A percentile compares a stretch with the other conserved stretches of the same genome.
phyloP scores from a whole-genome alignment of 805 yeast genomes.

The Sugiyamaella americana region DNA sequence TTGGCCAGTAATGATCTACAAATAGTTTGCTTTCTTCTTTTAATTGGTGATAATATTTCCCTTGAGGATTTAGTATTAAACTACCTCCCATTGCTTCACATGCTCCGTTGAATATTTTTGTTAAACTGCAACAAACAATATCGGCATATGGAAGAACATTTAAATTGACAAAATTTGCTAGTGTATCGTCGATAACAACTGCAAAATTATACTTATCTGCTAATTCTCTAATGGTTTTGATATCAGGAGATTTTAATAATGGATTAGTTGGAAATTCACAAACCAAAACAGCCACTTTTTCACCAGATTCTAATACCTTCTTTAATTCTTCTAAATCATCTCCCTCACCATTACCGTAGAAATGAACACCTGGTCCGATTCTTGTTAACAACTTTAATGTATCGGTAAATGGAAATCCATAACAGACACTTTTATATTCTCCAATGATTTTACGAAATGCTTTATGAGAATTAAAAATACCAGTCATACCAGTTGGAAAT shows the following conservation, averaged over 20 bases:
- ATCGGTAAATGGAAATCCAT: slow-evolving; percentile 94
- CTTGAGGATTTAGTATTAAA: slow-evolving; percentile 64
- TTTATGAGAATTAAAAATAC: slow-evolving; percentile 76
- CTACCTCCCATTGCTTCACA: slow-evolving; percentile 95
- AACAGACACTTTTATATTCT: slow-evolving; percentile 67
- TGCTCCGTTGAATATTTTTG: slow-evolving; percentile 91
- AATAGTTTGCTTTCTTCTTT: slow-evolving; percentile 52
- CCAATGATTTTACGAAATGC: slow-evolving; percentile 25
- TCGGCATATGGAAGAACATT: slow-evolving; percentile 80
- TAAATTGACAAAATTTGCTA: slow-evolving; percentile 82
- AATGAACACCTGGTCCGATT: slow-evolving; percentile 88
- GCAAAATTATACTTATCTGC: slow-evolving; percentile 67
- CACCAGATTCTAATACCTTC: slow-evolving; percentile 51
- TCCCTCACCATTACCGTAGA: slow-evolving; percentile 79
- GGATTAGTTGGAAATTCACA: slow-evolving; percentile 97
- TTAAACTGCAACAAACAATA: slow-evolving; percentile 78
- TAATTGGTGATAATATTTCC: slow-evolving; percentile 45
- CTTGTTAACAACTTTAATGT: slow-evolving; percentile 78
- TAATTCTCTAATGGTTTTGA: slow-evolving; percentile 55
- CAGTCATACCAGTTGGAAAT: slow-evolving; percentile 88
- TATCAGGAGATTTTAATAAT: slow-evolving; percentile 76
- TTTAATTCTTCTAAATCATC: slow-evolving; percentile 59
- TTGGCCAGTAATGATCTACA: slow-evolving; percentile 80
- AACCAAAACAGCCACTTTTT: slow-evolving; percentile 66
- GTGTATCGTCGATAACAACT: slow-evolving; percentile 87